phyloP scores from a whole-genome alignment of 805 yeast species.

The Starmerella apis region DNA sequence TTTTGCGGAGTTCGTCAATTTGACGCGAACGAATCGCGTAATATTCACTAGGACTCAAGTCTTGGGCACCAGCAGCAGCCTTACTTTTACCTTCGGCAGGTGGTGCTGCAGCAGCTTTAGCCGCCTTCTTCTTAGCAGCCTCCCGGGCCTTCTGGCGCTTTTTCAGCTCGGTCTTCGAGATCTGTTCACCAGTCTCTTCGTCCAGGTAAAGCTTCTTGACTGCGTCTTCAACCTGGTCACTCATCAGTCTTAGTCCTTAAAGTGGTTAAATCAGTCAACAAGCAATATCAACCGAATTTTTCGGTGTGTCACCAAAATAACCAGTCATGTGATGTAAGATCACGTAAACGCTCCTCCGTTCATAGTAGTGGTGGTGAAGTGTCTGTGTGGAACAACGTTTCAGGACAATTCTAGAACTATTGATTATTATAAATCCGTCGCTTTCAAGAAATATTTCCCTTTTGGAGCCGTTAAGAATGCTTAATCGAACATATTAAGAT shows the following conservation, averaged over 20 bases:
- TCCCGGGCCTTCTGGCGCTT: conserved; percentile 87
- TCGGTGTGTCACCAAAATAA: background rate
- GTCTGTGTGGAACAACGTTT: too few species aligned
- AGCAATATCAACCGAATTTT: background rate
- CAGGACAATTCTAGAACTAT: too few species aligned
- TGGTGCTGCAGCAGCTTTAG: conserved; percentile 58
- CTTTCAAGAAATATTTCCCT: too few species aligned
- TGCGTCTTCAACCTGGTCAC: conserved; percentile 53
- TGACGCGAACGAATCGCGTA: conserved; percentile 87
- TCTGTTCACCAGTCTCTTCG: conserved; percentile 92
- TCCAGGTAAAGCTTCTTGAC: conserved; percentile 55
- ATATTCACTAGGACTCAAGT: conserved; percentile 86
- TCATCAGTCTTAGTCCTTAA: conserved; percentile 26
- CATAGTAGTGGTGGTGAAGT: background rate
- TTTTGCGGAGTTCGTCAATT: conserved; percentile 63
- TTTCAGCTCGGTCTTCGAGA: conserved; percentile 91
- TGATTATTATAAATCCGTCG: too few species aligned
- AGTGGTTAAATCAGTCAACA: conserved; percentile 3
- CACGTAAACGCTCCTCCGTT: background rate
- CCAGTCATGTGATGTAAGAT: background rate
- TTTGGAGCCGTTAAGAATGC: background rate
- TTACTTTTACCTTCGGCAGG: conserved; percentile 56
- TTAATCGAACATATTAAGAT: background rate
- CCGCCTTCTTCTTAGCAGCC: conserved; percentile 81
- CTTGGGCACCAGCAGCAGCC: conserved; percentile 51